These are phyloP conservation scores for Breynia disticha DNA, from an alignment of 441 rosid species.

Conservation along the genomic window DNA sequence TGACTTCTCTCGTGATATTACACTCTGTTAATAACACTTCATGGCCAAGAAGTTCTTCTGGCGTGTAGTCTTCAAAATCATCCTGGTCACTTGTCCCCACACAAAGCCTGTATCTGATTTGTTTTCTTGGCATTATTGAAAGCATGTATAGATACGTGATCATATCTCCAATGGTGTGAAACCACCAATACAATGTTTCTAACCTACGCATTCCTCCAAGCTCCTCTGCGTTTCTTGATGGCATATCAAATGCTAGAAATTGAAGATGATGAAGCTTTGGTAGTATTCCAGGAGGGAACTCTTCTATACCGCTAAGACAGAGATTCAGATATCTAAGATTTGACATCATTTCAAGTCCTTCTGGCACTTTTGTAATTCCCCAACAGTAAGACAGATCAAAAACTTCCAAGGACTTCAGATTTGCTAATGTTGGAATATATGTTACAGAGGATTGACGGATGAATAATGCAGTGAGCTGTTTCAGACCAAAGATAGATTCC, in stretches of 20 bases:
- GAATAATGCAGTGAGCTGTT: slow-evolving; percentile 15
- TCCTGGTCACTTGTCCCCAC: no score
- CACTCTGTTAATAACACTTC: no score
- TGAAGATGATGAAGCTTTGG: slow-evolving; percentile 8
- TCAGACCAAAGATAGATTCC: slow-evolving; percentile 12
- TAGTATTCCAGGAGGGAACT: slow-evolving; percentile 7
- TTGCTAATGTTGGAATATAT: slow-evolving; percentile 15
- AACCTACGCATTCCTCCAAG: no score
- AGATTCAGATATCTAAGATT: slow-evolving; percentile 18
- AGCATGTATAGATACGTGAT: no score
- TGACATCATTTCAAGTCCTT: slow-evolving; percentile 13
- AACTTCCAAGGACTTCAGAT: slow-evolving; percentile 9
- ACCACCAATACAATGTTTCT: no score
- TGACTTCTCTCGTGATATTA: no score
- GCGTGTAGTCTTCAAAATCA: neutral
- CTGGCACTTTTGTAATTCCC: slow-evolving; percentile 12
- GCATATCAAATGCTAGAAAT: slow-evolving; percentile 1
- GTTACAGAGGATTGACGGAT: neutral
- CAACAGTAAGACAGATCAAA: slow-evolving; percentile 15
- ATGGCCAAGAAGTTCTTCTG: no score
- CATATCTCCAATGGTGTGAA: no score
- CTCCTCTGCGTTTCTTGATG: no score
- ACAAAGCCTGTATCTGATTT: no score
- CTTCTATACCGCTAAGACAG: neutral
- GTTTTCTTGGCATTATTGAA: no score